Conservation (phyloP, 1,139 yeast genomes). For the Yamadazyma blattariae region DNA sequence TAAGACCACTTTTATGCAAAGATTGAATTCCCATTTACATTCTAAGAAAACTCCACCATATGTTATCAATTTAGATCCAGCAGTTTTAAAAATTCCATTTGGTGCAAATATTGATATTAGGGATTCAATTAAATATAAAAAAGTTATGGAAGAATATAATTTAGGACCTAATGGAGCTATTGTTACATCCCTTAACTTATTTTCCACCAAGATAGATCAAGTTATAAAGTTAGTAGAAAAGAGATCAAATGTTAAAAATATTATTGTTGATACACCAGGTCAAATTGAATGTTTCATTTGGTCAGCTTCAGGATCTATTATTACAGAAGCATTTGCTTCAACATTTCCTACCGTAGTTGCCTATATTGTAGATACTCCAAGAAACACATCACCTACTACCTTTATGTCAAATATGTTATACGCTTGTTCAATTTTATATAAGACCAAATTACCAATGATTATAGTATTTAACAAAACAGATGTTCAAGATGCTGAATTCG, state of each 20-base stretch:
- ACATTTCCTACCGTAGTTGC: constrained; percentile 95
- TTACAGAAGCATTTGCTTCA: constrained; percentile 95
- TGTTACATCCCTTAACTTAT: constrained; percentile 88
- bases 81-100: constrained; percentile 87
- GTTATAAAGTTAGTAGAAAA: constrained; percentile 84
- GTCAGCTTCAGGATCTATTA: constrained; percentile 96
- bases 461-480: constrained; percentile 96
- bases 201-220: constrained; percentile 94
- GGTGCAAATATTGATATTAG: constrained; percentile 94
- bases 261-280: constrained; percentile 96
- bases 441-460: constrained; percentile 95
- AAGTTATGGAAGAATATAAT: constrained; percentile 90
- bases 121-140: constrained; percentile 92
- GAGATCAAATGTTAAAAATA: constrained; percentile 63
- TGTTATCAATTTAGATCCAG: constrained; percentile 94
- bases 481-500: constrained; percentile 78
- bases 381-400: constrained; percentile 91
- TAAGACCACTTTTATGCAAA: constrained; percentile 96
- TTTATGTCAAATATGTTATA: constrained; percentile 98
- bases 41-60: constrained; percentile 73
- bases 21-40: constrained; percentile 87
- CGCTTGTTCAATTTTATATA: constrained; percentile 94
- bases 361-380: constrained; percentile 93
- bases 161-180: constrained; percentile 99
- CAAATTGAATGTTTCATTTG: constrained; percentile 97